Base-by-base conservation (phyloP, 1,139 yeast genomes). In the Pneumocystis jirovecii region DNA sequence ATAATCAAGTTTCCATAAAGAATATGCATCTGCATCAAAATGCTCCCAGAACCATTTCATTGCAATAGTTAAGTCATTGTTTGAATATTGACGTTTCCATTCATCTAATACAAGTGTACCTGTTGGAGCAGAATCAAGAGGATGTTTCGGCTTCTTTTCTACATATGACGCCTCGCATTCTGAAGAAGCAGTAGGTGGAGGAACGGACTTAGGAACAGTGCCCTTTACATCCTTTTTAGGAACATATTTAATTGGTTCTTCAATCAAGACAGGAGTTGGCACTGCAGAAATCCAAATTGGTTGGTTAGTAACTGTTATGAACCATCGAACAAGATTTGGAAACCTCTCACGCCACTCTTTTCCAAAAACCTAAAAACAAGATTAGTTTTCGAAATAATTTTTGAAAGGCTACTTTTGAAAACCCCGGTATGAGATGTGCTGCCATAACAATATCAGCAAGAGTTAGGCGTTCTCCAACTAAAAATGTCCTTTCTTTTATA, bases 1-100 rank as follows among this genome's bases (percentile, higher is more conserved):
- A 90, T 88, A 93, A 77, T 85, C 96, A 74, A 91, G 96, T 82
- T 83, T 89, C 90, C 90, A 93, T 74, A 93, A 79, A 68, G 97
- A 91, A 89, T 91, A 93, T 71, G 95, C 85, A 50, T 59, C 42
- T 56, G 60, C n/a, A 81, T 91, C 85, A 83, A 83, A 91, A 81
- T 88, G 85, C 78, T 87, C 87, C 96, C 97, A 93, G 91, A 93
- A 93, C 93, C 95, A 93, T 76, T 97, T 97, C 73, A 93, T 82
- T 72, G 97, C 97, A 72, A 78, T 84, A 77, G 85, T 87, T 75
- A 97, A 91, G 76, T 93, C 97, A 80, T 90, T 95, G 84, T 93
- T 93, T 71, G 97, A 91, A 86, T 93, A 95, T 71, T 79, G 79
- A 82, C 97, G 87, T 87, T 93, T 93, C 96, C 97, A 91, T 78